Conservation (phyloP, 2,329 filamentous ascomycete genomes). For the Penicillium sp. region DNA sequence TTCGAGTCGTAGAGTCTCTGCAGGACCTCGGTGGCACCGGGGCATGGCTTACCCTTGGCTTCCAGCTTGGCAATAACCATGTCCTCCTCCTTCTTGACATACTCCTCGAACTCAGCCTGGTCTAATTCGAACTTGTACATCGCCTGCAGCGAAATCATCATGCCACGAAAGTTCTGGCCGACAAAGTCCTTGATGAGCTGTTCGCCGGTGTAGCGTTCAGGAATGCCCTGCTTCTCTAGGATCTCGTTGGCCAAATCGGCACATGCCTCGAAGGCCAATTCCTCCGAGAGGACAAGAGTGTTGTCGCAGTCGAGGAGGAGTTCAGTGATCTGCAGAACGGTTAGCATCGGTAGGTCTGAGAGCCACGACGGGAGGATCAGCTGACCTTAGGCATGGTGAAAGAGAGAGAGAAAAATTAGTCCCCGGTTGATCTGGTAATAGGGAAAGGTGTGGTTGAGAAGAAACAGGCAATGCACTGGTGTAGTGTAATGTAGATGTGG, state of each 20-base stretch:
- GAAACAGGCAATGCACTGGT: constrained; percentile 1
- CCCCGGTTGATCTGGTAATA: not conserved
- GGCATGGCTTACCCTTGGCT: constrained; percentile 62
- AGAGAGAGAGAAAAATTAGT: constrained; percentile 2
- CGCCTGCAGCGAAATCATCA: constrained; percentile 71
- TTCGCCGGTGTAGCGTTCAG: constrained; percentile 69
- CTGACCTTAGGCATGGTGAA: constrained; percentile 36
- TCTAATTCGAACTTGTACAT: constrained; percentile 69
- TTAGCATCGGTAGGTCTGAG: constrained; percentile 13
- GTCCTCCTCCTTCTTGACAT: constrained; percentile 73
- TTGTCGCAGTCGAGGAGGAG: constrained; percentile 76
- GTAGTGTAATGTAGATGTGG: not conserved
- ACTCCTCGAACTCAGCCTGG: constrained; percentile 64
- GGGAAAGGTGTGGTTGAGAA: constrained; percentile 1
- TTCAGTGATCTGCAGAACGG: constrained; percentile 56
- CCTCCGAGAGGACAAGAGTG: constrained; percentile 87
- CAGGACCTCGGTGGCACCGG: constrained; percentile 63
- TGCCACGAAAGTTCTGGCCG: constrained; percentile 90
- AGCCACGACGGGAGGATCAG: constrained; percentile 2
- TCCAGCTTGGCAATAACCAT: constrained; percentile 77
- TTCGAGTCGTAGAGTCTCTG: constrained; percentile 57
- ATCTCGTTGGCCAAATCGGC: constrained; percentile 85
- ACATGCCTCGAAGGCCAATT: constrained; percentile 85
- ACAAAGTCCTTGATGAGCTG: constrained; percentile 81
- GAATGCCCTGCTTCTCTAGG: constrained; percentile 61